Evolutionary conservation across 345 rosid genomes (phyloP), one percentile per base, ranked within the genome.

Genomic region (Salix arbutifolia): DNA sequence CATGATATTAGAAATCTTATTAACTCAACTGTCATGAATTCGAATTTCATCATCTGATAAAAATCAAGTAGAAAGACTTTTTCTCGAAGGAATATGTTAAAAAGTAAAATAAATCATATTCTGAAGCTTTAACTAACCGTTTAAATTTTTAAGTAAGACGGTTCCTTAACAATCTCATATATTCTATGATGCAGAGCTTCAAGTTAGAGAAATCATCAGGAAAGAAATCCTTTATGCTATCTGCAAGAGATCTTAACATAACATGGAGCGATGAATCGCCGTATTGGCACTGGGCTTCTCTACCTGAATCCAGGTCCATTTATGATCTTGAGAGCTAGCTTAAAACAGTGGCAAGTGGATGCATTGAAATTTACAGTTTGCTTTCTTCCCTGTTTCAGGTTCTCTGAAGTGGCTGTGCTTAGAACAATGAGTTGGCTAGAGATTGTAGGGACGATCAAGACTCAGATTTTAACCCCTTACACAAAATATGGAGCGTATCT

Each of bases 191-290:
- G 60, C 86, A 94, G 96, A 83, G 87, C 65, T 87, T 90, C 86
- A 84, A 80, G 74, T 30, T 92, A 73, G 91, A 92, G 77, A 89
- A 78, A 84, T 80, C 82, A 23, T 79, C 88, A 4, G 96, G 94
- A n/a, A 89, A 70, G 79, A 83, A 79, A 35, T 87, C 86, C 0
- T 91, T 81, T 56, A 23, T 83, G 33, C 66, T 94, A 53, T 92
- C 97, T 5, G 91, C 98, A 33, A 91, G 91, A 79, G 89, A 88
- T 74, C 88, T 92, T 72, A 78, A 86, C 0, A 92, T 94, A 68
- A 77, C 87, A 4, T 77, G 86, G 85, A 83, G 90, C 69, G 60
- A 80, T 72, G 83, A 87, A 65, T 80, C 91, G 14, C 70, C 78
- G 62, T 65, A 79, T 61, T 94, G 97, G 97, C 31, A 69, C 21